Base-by-base conservation (phyloP, 2,329 filamentous ascomycete species). In the Penicillium sp. region DNA sequence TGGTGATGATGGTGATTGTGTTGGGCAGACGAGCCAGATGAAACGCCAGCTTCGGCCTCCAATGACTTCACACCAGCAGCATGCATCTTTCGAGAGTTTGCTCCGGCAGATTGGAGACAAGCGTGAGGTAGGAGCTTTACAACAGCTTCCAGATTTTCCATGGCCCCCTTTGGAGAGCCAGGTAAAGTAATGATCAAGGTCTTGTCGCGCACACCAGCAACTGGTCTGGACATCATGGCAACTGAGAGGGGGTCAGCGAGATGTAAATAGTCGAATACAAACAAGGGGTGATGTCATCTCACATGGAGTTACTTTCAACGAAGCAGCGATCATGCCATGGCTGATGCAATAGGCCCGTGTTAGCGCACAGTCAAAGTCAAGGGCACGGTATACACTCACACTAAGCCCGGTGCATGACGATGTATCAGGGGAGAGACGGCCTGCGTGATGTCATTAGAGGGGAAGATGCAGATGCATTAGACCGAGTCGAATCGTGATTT, bases 181-280 rank as follows among this genome's bases (percentile, higher is more conserved):
- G 93, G 93, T 3, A 98, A 74, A 0, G 93, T 98, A 51, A 96
- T 72, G 20, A 98, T 86, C 42, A 98, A 69, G 0, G 88, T 85
- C 50, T 82, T 82, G 52, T 91, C 84, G 26, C 93, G 78, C 2
- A 95, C 83, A 3, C 93, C 93, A 18, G 93, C 93, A 10, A 94
- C 87, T 4, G 93, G 93, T 37, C 93, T 81, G 42, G 93, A 87
- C 93, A 98, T 98, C 74, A 95, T 85, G 36, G 93, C 93, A 71
- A 98, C 89, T 95, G 6, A 13, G 13, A 20, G 14, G 39, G n/a
- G 41, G 39, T 69, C 46, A 68, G 56, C 40, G 37, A 29, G 29
- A 38, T 60, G 42, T 50, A 29, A 44, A 55, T 55, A 56, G 26
- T 44, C 35, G 7, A 18, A 45, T 28, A 45, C 32, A 20, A 18